Base-by-base conservation (phyloP, 106 monocot genomes). In the Ottelia alismoides region DNA sequence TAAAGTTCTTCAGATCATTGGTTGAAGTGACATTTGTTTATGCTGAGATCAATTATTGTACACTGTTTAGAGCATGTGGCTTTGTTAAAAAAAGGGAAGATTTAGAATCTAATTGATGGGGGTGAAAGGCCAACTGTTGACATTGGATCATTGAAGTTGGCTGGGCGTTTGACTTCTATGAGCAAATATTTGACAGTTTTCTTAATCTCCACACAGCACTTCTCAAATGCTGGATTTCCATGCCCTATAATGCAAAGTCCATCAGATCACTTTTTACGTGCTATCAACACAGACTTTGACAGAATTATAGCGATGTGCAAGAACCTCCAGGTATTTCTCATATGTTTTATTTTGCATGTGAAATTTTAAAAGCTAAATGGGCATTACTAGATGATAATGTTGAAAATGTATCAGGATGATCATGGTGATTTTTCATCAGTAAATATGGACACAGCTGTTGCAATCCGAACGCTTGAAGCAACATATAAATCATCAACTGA, bases 191-290 rank as follows among this genome's bases (percentile, higher is more conserved):
- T 43, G 16, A 43, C 40, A 43, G 10, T 43, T 16, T 43, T 7
- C 40, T 43, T 16, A 16, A 43, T 43, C 40, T 72, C 52, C 20
- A 45, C 79, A 78, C 43, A 98, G 98, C 98, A 90, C 54, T 98
- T 98, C 63, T 85, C 98, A 35, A 90, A 98, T 82, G 81, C 98
- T 29, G 98, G 98, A 40, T 98, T 98, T 62, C 90, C 98, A 28
- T 98, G 98, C 44, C 90, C 98, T 26, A 90, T 98, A 60, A 93
- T 93, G 93, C 93, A 93, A 66, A 93, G 93, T 55, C 93, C 93
- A 11, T 88, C 98, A 12, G 98, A 98, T 70, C 98, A 98, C 59
- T 98, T 98, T 61, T 55, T 98, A 32, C 89, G 90, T 64, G 98
- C 98, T 54, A 86, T 98, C 26, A 90, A 85, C 53, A 86, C 98